These are phyloP conservation scores for Mucor lusitanicus DNA, from an alignment of 371 early-diverging fungal genomes.

Conservation along the genomic window DNA sequence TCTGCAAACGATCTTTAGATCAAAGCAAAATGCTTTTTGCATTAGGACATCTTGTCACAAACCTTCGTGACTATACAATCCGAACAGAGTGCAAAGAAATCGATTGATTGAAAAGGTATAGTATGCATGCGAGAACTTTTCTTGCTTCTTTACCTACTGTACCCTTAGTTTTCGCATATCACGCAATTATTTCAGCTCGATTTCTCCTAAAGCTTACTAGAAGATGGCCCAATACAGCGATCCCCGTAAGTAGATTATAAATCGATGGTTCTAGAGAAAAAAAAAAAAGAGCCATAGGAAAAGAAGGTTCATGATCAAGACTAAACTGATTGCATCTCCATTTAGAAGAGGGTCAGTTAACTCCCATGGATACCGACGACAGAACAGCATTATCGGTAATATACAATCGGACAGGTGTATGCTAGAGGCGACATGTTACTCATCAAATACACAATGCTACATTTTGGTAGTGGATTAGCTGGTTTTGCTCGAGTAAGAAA, in stretches of 20 bases:
- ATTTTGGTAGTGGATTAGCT: slow-evolving; percentile 77
- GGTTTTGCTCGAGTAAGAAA: slow-evolving; percentile 83
- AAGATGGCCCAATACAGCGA: slow-evolving; percentile 13
- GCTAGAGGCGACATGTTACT: neutral
- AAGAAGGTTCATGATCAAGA: neutral
- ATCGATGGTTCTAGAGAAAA: too few species aligned
- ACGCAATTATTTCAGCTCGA: neutral
- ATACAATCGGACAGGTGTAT: neutral
- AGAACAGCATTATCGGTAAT: neutral
- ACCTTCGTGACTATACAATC: neutral
- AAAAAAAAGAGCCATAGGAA: too few species aligned
- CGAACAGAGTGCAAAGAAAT: neutral
- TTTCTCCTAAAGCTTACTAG: neutral
- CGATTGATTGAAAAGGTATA: neutral
- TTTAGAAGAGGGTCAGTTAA: slow-evolving; percentile 11
- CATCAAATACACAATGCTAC: neutral
- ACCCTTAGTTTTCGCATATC: neutral
- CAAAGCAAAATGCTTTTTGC: neutral
- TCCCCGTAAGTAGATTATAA: slow-evolving; percentile 8
- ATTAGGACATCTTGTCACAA: neutral
- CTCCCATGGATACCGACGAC: slow-evolving; percentile 13
- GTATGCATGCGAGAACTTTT: neutral
- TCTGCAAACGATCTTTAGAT: neutral
- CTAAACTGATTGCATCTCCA: neutral
- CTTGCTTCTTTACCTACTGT: neutral